Percentiles rank a stretch among this genome's conserved stretches.
Evolutionary conservation across 352 stramenopile genomes (phyloP).

Genomic region (Phytophthora pinifolia): DNA sequence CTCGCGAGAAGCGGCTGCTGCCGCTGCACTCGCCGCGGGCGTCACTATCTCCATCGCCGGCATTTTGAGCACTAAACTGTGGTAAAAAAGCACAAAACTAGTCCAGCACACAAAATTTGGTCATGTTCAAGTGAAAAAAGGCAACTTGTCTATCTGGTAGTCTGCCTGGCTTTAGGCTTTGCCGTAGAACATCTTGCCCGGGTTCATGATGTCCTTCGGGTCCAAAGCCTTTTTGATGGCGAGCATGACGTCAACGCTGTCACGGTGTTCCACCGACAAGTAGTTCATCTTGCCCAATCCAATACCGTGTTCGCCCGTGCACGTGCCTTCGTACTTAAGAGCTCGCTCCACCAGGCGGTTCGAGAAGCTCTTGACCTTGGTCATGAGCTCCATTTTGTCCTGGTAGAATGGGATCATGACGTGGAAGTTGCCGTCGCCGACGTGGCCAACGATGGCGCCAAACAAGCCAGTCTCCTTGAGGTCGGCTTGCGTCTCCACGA

Average conservation of each 20-base stretch:
- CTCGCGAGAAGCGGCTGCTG: neutral
- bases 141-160: neutral
- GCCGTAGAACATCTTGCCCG: slow-evolving; percentile 93
- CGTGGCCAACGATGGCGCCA: slow-evolving; percentile 90
- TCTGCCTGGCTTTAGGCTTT: slow-evolving; percentile 8
- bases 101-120: slow-evolving; percentile 8
- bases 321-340: slow-evolving; percentile 91
- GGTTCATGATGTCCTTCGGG: slow-evolving; percentile 96
- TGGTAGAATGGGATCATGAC: slow-evolving; percentile 92
- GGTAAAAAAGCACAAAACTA: neutral
- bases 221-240: slow-evolving; percentile 94
- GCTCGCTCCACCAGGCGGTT: slow-evolving; percentile 70
- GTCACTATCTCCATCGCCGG: slow-evolving; percentile 19
- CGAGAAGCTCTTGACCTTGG: slow-evolving; percentile 87
- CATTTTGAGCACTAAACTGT: slow-evolving; percentile 13
- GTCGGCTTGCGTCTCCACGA: slow-evolving; percentile 91
- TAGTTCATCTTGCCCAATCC: slow-evolving; percentile 95
- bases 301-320: slow-evolving; percentile 96
- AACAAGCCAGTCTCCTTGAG: slow-evolving; percentile 85
- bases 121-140: slow-evolving; percentile 10
- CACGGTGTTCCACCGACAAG: slow-evolving; percentile 87
- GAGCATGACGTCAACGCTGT: slow-evolving; percentile 91
- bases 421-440: slow-evolving; percentile 98
- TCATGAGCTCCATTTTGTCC: slow-evolving; percentile 80
- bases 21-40: slow-evolving; percentile 6